A percentile compares a stretch with the other conserved stretches of the same genome.
These are phyloP conservation scores for Colletotrichum tamarilloi DNA, from an alignment of 2,329 filamentous ascomycete genomes.

Conservation along the genomic window DNA sequence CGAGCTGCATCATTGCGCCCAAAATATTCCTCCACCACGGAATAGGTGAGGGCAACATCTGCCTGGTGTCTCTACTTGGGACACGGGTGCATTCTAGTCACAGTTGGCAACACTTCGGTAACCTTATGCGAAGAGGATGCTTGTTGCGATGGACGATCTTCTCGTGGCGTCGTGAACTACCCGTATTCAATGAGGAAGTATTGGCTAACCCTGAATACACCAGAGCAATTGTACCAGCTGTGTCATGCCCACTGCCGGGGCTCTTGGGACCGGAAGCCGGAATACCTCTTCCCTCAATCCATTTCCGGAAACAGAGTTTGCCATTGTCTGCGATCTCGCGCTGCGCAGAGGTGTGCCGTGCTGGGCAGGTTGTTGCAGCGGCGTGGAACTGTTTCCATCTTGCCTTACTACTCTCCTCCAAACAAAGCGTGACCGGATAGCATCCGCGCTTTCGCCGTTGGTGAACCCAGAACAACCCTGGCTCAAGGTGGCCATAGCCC, in stretches of 20 bases:
- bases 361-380: constrained; percentile 3
- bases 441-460: constrained; percentile 25
- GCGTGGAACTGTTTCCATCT: background rate
- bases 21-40: constrained; percentile 13
- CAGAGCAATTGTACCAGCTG: background rate
- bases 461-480: constrained; percentile 9
- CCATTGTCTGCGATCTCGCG: background rate
- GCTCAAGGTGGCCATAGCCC: constrained; percentile 17
- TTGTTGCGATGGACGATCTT: background rate
- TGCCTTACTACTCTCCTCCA: background rate
- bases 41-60: background rate
- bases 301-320: constrained; percentile 4
- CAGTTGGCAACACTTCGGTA: background rate
- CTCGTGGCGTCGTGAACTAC: background rate
- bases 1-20: background rate
- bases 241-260: background rate
- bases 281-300: background rate
- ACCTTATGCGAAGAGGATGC: background rate
- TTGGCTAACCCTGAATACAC: background rate
- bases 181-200: background rate
- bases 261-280: background rate
- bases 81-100: background rate
- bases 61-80: constrained; percentile 2
- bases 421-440: constrained; percentile 14
- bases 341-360: background rate